These are phyloP conservation scores for Tulasnella sp. DNA, from an alignment of 768 basidiomycete genomes.

Conservation along the genomic window DNA sequence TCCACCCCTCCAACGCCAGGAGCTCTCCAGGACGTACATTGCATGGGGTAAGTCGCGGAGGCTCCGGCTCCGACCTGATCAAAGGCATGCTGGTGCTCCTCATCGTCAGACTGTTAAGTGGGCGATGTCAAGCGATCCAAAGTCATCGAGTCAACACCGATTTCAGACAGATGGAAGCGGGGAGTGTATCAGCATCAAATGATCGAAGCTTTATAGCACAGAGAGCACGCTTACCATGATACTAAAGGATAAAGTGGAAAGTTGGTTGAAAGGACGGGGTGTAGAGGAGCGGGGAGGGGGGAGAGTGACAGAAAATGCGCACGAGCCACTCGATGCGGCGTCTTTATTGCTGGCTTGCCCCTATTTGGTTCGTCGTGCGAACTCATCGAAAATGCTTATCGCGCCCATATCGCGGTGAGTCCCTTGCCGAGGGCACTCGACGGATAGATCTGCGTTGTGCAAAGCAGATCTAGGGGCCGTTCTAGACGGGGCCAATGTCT, in stretches of 20 bases:
- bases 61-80: constrained; percentile 63
- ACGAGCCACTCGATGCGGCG: constrained; percentile 9
- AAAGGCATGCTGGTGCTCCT: constrained; percentile 86
- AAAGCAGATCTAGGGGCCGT: neutral
- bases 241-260: neutral
- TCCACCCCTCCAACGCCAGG: neutral
- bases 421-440: neutral
- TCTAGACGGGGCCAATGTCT: neutral
- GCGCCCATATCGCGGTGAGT: constrained; percentile 4
- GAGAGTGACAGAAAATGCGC: neutral
- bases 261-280: neutral
- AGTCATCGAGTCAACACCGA: neutral
- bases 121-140: constrained; percentile 1
- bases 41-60: constrained; percentile 46
- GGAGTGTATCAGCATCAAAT: neutral
- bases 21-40: constrained; percentile 53
- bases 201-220: neutral
- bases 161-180: neutral
- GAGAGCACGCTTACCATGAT: neutral
- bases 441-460: neutral
- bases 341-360: constrained; percentile 15
- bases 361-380: neutral
- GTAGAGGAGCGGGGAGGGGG: neutral
- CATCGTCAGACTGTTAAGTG: constrained; percentile 54
- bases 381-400: constrained; percentile 16